A percentile compares a stretch with the other conserved stretches of the same genome.
These are phyloP conservation scores for Hydnomerulius pinastri DNA, from an alignment of 768 basidiomycete species.

Conservation along the genomic window DNA sequence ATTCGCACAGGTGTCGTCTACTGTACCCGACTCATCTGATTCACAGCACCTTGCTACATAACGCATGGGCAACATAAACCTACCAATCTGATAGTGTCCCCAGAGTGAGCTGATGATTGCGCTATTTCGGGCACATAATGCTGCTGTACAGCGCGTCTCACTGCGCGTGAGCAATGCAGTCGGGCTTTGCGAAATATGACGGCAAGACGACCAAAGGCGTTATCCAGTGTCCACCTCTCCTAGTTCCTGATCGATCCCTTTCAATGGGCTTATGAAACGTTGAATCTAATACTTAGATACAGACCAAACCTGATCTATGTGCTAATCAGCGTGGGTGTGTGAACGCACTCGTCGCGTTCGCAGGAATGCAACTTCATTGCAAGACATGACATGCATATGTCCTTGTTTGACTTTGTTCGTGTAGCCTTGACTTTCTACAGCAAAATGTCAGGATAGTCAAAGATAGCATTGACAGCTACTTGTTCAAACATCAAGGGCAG, in stretches of 20 bases:
- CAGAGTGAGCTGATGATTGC: neutral
- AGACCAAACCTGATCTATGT: neutral
- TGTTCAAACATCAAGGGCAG: neutral
- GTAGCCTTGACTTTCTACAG: neutral
- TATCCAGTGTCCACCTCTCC: no score
- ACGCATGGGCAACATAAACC: neutral
- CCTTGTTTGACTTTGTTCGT: neutral
- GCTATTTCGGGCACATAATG: neutral
- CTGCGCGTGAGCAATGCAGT: no score
- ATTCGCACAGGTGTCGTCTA: neutral
- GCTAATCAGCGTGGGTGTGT: constrained; percentile 3
- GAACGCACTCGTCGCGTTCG: neutral
- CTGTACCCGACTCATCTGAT: neutral
- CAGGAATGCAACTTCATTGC: neutral
- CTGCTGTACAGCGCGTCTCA: no score
- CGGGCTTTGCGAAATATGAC: no score
- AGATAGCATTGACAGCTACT: neutral
- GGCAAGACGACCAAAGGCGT: no score
- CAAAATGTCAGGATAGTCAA: neutral
- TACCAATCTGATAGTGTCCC: neutral
- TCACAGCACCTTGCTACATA: neutral
- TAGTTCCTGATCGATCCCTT: no score
- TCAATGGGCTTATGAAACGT: neutral
- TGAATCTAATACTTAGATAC: neutral
- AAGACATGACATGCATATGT: neutral